Evolutionary conservation across 2,329 filamentous ascomycete genomes (phyloP), one percentile per base, ranked within the genome.

Genomic region (Colletotrichum chlorophyti): DNA sequence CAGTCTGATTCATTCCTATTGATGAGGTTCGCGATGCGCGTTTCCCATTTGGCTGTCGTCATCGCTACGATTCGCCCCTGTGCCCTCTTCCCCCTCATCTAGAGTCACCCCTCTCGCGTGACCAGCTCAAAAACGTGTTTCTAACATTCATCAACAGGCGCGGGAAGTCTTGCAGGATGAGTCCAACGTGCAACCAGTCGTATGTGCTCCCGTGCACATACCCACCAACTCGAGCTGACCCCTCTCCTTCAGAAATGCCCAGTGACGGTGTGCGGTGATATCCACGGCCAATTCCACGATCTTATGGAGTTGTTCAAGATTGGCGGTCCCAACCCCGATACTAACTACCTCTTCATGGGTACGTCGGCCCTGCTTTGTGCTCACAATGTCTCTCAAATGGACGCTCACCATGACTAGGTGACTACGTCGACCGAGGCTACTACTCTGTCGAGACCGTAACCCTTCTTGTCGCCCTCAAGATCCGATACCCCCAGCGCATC

Each of bases 221-320:
- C 59, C 53, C 19, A 19, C 54, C 47, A 55, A 54, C 35, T 57
- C 65, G 12, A 42, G 61, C 73, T 75, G 66, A 72, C 67, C 35
- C 58, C 58, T 63, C 45, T 66, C 58, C 53, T 26, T 40, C 67
- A 93, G 90, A 97, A 97, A 94, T 98, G 94, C 75, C 95, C 95
- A 40, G 95, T 98, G 66, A 99, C 95, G 54, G 95, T 99, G 63
- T 98, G 95, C 76, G 95, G 95, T 74, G 95, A 99, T 78, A 99
- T 99, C 74, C 95, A 99, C 77, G 95, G 95, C 66, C 95, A 99
- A 78, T 98, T 98, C 76, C 94, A 98, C 77, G 95, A 99, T 73
- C 79, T 99, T 76, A 98, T 99, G 93, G 95, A 99, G 80, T 87
- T 99, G 51, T 99, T 99, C 85, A 96, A 96, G 81, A 98, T 99